Evolutionary conservation across 495 filamentous ascomycete species (phyloP).

Genomic region (Aspergillus nidulans): DNA sequence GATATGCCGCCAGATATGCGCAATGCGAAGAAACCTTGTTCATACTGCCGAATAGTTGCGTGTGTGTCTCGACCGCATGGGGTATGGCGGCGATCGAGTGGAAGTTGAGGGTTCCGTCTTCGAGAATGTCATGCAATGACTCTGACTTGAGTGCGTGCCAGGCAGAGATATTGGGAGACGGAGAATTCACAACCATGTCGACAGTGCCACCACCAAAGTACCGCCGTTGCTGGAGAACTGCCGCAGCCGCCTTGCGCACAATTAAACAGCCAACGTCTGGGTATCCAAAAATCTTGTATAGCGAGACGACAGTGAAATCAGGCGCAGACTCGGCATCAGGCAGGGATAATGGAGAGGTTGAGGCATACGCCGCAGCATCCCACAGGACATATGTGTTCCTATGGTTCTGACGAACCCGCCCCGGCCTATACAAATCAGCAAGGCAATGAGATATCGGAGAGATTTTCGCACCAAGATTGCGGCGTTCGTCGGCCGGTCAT

Average conservation of each 20-base stretch:
- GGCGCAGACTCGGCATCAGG: conserved; percentile 56
- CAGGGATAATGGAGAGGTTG: conserved; percentile 62
- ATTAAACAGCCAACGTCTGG: conserved; percentile 71
- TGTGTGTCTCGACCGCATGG: conserved; percentile 63
- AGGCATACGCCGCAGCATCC: conserved; percentile 69
- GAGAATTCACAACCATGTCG: conserved; percentile 57
- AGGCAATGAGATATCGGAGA: neutral
- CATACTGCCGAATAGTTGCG: conserved; percentile 58
- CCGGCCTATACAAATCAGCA: conserved; percentile 47
- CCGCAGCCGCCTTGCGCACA: conserved; percentile 57
- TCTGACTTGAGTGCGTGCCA: conserved; percentile 62
- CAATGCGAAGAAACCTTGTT: conserved; percentile 60
- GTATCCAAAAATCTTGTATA: conserved; percentile 83
- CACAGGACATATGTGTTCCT: conserved; percentile 59
- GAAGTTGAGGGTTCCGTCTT: conserved; percentile 78
- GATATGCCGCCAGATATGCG: conserved; percentile 44
- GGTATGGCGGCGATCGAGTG: conserved; percentile 71
- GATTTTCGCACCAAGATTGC: conserved; percentile 7
- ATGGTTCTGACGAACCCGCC: conserved; percentile 43
- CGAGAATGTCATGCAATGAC: conserved; percentile 60
- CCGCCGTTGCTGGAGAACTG: conserved; percentile 56
- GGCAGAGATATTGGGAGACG: conserved; percentile 20
- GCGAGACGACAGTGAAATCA: conserved; percentile 67
- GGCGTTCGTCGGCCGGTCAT: conserved; percentile 70
- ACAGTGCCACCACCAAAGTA: conserved; percentile 81